Percentiles rank a stretch among this genome's conserved stretches.
Conservation (phyloP, 495 filamentous ascomycete species). For the Penicillium ochrochloron region DNA sequence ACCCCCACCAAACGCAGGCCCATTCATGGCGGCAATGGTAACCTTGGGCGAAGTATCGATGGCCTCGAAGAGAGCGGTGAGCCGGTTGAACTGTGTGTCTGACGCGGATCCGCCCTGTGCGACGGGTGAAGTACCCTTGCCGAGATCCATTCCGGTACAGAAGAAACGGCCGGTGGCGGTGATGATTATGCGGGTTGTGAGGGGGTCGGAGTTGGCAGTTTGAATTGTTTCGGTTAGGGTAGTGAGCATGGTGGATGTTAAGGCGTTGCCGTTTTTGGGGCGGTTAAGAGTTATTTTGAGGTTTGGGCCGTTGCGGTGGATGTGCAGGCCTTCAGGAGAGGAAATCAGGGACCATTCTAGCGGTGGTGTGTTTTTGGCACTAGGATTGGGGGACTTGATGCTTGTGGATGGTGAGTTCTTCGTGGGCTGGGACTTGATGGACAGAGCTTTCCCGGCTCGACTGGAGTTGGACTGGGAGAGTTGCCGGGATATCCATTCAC, state of each 20-base stretch:
- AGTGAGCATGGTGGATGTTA: conserved; percentile 37
- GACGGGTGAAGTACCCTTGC: conserved; percentile 26
- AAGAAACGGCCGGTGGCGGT: conserved; percentile 43
- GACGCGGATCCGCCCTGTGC: conserved; percentile 21
- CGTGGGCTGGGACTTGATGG: conserved; percentile 17
- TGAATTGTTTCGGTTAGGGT: conserved; percentile 31
- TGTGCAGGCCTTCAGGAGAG: conserved; percentile 17
- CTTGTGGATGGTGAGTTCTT: neutral
- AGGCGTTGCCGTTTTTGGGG: conserved; percentile 40
- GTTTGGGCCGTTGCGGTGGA: conserved; percentile 34
- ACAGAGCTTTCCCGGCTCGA: conserved; percentile 38
- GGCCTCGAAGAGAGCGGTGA: conserved; percentile 33
- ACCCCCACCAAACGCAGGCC: conserved; percentile 45
- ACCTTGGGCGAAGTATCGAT: conserved; percentile 43
- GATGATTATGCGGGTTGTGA: conserved; percentile 38
- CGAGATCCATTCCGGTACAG: conserved; percentile 48
- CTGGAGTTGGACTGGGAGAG: conserved; percentile 34
- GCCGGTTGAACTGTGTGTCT: conserved; percentile 26
- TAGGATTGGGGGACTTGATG: neutral
- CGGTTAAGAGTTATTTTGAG: conserved; percentile 40
- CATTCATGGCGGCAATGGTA: conserved; percentile 42
- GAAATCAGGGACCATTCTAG: conserved; percentile 24
- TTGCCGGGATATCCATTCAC: conserved; percentile 44
- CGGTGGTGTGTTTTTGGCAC: conserved; percentile 6
- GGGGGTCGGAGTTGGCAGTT: conserved; percentile 23